phyloP scores from a whole-genome alignment of 495 filamentous ascomycete genomes.

The Aspergillus kassunensis region DNA sequence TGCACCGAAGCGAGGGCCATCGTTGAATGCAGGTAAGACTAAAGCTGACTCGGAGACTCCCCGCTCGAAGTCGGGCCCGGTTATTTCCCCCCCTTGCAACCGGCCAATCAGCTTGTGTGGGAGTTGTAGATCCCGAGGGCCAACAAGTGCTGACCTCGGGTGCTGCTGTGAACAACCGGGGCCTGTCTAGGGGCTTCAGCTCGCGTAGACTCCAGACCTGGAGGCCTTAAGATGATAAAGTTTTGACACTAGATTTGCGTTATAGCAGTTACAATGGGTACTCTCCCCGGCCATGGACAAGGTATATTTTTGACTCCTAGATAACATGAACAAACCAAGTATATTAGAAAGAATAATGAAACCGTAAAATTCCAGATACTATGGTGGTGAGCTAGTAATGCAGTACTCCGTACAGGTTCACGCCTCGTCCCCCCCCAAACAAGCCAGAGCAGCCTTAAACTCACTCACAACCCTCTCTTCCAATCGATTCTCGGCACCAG shows the following conservation, averaged over 20 bases:
- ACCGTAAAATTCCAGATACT: background rate
- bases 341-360: background rate
- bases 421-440: constrained; percentile 37
- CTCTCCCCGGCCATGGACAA: background rate
- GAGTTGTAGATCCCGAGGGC: constrained; percentile 11
- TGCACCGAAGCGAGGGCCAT: background rate
- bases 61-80: constrained; percentile 20
- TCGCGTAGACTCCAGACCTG: too few relatives aligned
- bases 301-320: constrained; percentile 3
- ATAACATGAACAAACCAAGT: background rate
- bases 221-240: too few relatives aligned
- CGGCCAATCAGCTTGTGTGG: constrained; percentile 5
- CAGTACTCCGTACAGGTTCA: too few relatives aligned
- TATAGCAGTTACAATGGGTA: background rate
- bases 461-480: constrained; percentile 71
- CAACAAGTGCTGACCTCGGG: constrained; percentile 12
- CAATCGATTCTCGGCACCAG: constrained; percentile 52
- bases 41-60: too few relatives aligned
- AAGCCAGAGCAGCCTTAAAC: constrained; percentile 45
- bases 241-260: too few relatives aligned
- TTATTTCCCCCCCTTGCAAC: constrained; percentile 9
- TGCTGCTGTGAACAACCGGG: too few relatives aligned
- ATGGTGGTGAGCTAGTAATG: too few relatives aligned
- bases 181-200: too few relatives aligned
- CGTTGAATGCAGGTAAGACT: too few relatives aligned